Evolutionary conservation across 305 asterid species (phyloP).

Genomic region (Solanum chacoense): DNA sequence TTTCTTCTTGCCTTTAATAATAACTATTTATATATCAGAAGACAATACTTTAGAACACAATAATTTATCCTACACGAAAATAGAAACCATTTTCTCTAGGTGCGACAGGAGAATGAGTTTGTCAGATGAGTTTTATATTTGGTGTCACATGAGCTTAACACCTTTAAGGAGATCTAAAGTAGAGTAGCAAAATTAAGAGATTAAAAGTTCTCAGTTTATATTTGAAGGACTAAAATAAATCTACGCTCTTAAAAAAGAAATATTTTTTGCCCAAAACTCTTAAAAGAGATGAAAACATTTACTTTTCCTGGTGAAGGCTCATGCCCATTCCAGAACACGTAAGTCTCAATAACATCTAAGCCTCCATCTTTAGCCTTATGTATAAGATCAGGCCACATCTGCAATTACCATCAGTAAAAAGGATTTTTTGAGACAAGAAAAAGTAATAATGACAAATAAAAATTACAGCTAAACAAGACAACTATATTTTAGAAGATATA

Average conservation of each 20-base stretch:
- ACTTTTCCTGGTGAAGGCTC: constrained; percentile 86
- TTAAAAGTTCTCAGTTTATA: too few species aligned
- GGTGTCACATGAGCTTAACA: too few species aligned
- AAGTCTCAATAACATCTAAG: constrained; percentile 77
- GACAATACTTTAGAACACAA: too few species aligned
- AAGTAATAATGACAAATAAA: neutral
- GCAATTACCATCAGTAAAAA: neutral
- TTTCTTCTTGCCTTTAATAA: too few species aligned
- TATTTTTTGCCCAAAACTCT: neutral
- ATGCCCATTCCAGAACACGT: constrained; percentile 88
- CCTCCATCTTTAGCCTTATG: constrained; percentile 92
- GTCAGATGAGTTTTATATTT: too few species aligned
- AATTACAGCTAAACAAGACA: neutral
- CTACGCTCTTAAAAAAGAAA: neutral
- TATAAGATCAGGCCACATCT: constrained; percentile 96
- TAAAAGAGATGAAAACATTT: neutral
- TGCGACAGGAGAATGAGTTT: too few species aligned
- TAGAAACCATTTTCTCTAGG: too few species aligned
- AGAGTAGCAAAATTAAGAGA: too few species aligned
- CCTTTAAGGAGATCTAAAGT: too few species aligned
- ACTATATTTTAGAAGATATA: neutral
- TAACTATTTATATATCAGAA: too few species aligned
- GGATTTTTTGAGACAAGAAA: neutral
- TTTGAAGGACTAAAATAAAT: neutral
- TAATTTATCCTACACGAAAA: too few species aligned